Evolutionary conservation across 2,329 filamentous ascomycete genomes (phyloP), one percentile per base, ranked within the genome.

Genomic region (Verticillium longisporum): DNA sequence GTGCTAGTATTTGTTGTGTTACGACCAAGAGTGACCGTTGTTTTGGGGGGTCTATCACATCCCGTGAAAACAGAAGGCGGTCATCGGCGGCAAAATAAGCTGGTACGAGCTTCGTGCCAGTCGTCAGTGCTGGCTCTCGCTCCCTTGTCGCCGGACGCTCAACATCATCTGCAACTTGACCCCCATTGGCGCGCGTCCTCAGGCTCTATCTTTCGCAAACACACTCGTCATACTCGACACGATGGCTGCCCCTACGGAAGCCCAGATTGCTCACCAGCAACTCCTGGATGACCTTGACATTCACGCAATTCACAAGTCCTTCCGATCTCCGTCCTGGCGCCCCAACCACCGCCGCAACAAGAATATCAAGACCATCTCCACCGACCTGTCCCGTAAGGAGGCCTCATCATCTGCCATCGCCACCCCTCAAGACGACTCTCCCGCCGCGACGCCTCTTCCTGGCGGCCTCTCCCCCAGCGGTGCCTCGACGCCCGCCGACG

Each of bases 301-400:
- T 70, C 89, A 95, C 74, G 85, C 87, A 62, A 86, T 91, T 71
- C 87, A 87, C 69, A 96, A 96, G 78, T 89, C 87, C 70, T 99
- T 97, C 81, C 93, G 94, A 74, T 97, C 92, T 72, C 81, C 89
- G 2, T 79, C 86, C 73, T 99, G 95, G 95, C 92, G 91, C 71
- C 92, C 95, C 15, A 92, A 94, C 66, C 89, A 93, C 75, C 92
- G 95, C 58, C 91, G 95, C 75, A 99, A 99, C 85, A 99, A 99
- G 81, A 98, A 97, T 75, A 88, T 98, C 76, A 98, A 98, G 77
- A 91, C 96, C 69, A 95, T 99, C 64, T 83, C 99, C 63, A 90
- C 92, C 62, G 95, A 99, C 70, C 91, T 90, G 13, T 86, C 90
- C 26, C 89, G 92, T 68, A 91, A 90, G 71, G 94, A 98, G 79